Conservation (phyloP, 257 asterid species). For the Datura wrightii region DNA sequence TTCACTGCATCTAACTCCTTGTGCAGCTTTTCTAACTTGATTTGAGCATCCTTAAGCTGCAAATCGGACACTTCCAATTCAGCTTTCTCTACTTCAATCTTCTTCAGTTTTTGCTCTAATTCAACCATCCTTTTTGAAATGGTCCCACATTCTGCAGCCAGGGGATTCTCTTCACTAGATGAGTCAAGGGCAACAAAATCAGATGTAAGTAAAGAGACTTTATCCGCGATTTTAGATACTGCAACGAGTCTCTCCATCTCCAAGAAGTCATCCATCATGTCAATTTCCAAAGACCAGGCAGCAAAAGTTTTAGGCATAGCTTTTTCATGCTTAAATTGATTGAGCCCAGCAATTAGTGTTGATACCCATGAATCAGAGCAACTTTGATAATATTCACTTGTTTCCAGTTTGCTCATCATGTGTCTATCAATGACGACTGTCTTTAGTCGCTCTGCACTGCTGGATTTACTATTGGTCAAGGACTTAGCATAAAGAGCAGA, state of each 20-base stretch:
- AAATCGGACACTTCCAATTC: constrained; percentile 51
- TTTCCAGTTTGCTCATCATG: constrained; percentile 38
- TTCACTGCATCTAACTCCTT: constrained; percentile 48
- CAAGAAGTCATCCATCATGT: constrained; percentile 88
- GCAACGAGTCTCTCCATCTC: constrained; percentile 90
- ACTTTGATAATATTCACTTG: constrained; percentile 47
- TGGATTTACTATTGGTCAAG: constrained; percentile 51
- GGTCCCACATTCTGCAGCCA: constrained; percentile 50
- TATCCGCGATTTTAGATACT: constrained; percentile 53
- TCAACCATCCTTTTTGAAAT: constrained; percentile 52
- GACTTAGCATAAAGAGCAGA: constrained; percentile 50
- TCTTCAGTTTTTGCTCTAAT: constrained; percentile 61
- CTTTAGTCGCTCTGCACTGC: constrained; percentile 46
- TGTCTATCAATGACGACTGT: constrained; percentile 42
- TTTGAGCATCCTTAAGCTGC: constrained; percentile 48
- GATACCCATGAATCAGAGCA: constrained; percentile 58
- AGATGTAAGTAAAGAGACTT: constrained; percentile 40
- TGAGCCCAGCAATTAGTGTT: constrained; percentile 57
- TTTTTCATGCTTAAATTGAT: constrained; percentile 62
- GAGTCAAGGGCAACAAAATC: constrained; percentile 42
- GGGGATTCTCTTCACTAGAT: constrained; percentile 43
- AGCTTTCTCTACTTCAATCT: constrained; percentile 51
- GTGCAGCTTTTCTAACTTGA: constrained; percentile 50
- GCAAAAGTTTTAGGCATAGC: constrained; percentile 40
- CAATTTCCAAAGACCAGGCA: constrained; percentile 54